Evolutionary conservation across 1,284 basidiomycete species (phyloP).

Genomic region (Boletus sp.): DNA sequence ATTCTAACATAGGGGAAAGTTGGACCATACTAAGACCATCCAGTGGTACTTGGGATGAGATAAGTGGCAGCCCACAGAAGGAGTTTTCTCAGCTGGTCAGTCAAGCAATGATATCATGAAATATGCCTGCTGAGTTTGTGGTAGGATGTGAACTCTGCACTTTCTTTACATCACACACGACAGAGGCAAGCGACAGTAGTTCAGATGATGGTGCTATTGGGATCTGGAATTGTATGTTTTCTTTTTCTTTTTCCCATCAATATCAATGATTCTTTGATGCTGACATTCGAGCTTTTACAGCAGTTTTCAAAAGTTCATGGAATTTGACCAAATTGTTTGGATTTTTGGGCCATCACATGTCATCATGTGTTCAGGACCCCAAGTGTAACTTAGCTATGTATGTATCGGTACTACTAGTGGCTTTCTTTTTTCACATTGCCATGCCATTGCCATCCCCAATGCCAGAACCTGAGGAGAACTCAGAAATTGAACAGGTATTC

Average conservation of each 20-base stretch:
- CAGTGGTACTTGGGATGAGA: conserved; percentile 64
- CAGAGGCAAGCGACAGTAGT: conserved; percentile 49
- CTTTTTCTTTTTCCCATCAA: conserved; percentile 2
- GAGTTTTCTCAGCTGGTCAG: conserved; percentile 50
- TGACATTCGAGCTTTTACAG: conserved; percentile 9
- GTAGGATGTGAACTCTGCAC: conserved; percentile 38
- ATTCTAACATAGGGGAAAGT: conserved; percentile 46
- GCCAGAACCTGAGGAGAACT: no score
- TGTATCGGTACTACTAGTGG: no score
- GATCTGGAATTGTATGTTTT: conserved; percentile 42
- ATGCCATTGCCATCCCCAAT: no score
- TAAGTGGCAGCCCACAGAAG: conserved; percentile 46
- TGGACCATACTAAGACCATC: conserved; percentile 54
- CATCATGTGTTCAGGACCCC: no score
- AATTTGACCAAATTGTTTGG: no score
- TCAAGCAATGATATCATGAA: conserved; percentile 11
- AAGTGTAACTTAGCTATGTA: no score
- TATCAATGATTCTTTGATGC: conserved; percentile 8
- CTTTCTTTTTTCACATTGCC: no score
- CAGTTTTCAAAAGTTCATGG: no score
- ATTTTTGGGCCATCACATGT: no score
- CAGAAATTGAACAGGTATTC: no score
- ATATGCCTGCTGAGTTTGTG: conserved; percentile 10
- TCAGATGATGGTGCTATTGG: conserved; percentile 41
- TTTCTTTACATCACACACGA: conserved; percentile 46